Evolutionary conservation across 2,329 filamentous ascomycete species (phyloP).

Genomic region (Neonectria magnoliae): DNA sequence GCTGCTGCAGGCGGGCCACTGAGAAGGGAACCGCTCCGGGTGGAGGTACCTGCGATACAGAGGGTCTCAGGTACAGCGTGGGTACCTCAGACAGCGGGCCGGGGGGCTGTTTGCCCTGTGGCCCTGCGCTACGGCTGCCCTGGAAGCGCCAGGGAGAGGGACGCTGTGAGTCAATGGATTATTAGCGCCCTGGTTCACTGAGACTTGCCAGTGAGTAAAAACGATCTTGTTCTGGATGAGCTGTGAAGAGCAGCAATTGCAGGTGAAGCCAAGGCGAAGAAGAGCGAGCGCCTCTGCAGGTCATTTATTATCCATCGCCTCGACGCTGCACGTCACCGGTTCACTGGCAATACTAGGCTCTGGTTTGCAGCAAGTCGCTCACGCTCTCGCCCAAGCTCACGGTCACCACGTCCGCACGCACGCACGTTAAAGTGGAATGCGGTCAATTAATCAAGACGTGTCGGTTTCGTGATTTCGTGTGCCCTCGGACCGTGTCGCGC

Average conservation of each 20-base stretch:
- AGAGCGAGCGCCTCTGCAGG: neutral
- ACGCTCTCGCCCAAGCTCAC: conserved; percentile 2
- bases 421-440: conserved; percentile 37
- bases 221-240: conserved; percentile 13
- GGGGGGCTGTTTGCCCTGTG: conserved; percentile 13
- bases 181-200: conserved; percentile 32
- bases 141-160: conserved; percentile 4
- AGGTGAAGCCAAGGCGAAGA: neutral
- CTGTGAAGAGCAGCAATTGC: neutral
- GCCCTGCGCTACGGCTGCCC: conserved; percentile 3
- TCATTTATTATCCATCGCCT: neutral
- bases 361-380: conserved; percentile 5
- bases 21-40: conserved; percentile 1
- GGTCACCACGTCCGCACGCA: neutral
- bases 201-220: conserved; percentile 12
- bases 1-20: conserved; percentile 23
- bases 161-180: conserved; percentile 32
- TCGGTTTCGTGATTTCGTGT: conserved; percentile 57
- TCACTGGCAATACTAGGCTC: neutral
- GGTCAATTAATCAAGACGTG: conserved; percentile 53
- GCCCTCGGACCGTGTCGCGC: conserved; percentile 40
- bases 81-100: conserved; percentile 30
- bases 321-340: neutral
- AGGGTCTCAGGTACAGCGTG: conserved; percentile 25
- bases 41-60: conserved; percentile 32